phyloP scores from a whole-genome alignment of 257 asterid species.

The Solanum rostratum region DNA sequence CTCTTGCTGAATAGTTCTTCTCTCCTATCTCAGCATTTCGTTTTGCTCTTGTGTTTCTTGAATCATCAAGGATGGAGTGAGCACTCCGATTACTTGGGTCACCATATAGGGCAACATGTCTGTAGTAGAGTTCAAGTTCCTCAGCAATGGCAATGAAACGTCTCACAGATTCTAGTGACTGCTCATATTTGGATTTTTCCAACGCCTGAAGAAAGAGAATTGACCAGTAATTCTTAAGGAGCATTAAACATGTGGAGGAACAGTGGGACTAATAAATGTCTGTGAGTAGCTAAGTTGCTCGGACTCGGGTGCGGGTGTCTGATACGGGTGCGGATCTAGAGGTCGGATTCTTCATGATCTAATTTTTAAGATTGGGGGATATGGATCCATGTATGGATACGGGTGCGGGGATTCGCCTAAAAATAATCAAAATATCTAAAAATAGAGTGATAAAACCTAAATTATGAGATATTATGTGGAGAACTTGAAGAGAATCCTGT shows the following conservation, averaged over 20 bases:
- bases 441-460: no score
- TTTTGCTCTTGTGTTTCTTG: slow-evolving; percentile 1
- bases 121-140: slow-evolving; percentile 73
- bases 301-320: no score
- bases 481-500: no score
- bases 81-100: slow-evolving; percentile 60
- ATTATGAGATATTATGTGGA: no score
- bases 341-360: no score
- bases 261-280: not conserved
- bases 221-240: not conserved
- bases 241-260: not conserved
- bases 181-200: slow-evolving; percentile 88
- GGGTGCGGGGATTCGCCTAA: no score
- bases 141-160: slow-evolving; percentile 73
- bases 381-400: no score
- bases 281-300: not conserved
- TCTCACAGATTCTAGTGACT: slow-evolving; percentile 79
- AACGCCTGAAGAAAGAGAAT: slow-evolving; percentile 47
- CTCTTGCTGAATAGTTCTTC: slow-evolving; percentile 1
- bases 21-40: not conserved
- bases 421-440: no score
- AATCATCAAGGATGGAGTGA: slow-evolving; percentile 29
- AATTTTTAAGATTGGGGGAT: no score
- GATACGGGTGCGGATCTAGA: no score
- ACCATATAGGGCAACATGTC: slow-evolving; percentile 78